phyloP scores from a whole-genome alignment of 2,329 filamentous ascomycete genomes.

The Penicillium sp. region DNA sequence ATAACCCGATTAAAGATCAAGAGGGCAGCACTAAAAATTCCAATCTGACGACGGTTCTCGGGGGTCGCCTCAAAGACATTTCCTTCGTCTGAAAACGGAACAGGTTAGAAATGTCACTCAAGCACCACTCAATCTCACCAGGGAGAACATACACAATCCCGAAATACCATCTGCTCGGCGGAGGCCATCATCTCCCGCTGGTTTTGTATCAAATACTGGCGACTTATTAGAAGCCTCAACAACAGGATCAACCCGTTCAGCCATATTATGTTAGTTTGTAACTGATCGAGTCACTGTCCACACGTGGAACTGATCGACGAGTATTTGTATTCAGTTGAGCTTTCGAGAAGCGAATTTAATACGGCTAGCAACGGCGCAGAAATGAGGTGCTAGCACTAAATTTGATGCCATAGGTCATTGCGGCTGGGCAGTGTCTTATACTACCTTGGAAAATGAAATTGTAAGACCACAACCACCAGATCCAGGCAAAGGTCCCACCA shows the following conservation, averaged over 20 bases:
- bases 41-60: conserved; percentile 42
- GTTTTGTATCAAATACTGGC: conserved; percentile 23
- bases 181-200: conserved; percentile 24
- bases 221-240: conserved; percentile 15
- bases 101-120: conserved; percentile 9
- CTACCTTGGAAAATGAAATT: conserved; percentile 10
- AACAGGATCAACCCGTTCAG: neutral
- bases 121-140: neutral
- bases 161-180: conserved; percentile 35
- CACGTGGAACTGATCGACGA: neutral
- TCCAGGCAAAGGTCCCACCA: neutral
- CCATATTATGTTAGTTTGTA: conserved; percentile 1
- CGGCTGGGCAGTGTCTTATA: conserved; percentile 13
- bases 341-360: neutral
- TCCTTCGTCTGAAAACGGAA: conserved; percentile 33
- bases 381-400: conserved; percentile 34
- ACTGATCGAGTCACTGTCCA: neutral
- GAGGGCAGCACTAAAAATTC: conserved; percentile 44
- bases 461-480: neutral
- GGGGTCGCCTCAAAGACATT: conserved; percentile 38
- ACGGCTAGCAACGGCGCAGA: conserved; percentile 14
- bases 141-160: conserved; percentile 31
- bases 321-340: conserved; percentile 2
- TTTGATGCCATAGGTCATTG: conserved; percentile 30
- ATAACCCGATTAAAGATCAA: conserved; percentile 52